These are phyloP conservation scores for Fusarium guadeloupense DNA, from an alignment of 2,329 filamentous ascomycete species.

Conservation along the genomic window DNA sequence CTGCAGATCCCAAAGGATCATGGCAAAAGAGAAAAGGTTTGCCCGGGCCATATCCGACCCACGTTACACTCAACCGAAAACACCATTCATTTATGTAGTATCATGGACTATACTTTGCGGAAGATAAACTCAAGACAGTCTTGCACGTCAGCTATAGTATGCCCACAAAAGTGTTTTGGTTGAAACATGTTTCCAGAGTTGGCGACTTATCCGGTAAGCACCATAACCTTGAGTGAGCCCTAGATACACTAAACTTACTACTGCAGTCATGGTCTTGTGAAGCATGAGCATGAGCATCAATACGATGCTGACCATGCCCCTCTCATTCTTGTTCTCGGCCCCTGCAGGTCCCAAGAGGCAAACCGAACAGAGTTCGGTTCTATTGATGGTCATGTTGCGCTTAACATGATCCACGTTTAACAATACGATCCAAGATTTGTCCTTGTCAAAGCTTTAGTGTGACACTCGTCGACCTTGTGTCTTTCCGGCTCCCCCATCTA, in stretches of 20 bases:
- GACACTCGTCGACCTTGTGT: conserved; percentile 8
- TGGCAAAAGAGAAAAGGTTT: conserved; percentile 27
- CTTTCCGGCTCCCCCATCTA: conserved; percentile 8
- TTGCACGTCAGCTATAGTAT: conserved; percentile 6
- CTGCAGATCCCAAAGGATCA: conserved; percentile 29
- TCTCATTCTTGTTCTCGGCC: background rate
- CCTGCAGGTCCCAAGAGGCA: conserved; percentile 32
- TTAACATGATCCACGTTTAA: background rate
- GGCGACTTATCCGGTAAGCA: background rate
- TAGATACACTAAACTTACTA: background rate
- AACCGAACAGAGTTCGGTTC: background rate
- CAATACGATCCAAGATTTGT: background rate
- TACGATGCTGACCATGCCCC: conserved; percentile 17
- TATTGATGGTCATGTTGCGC: background rate
- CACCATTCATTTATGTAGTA: conserved; percentile 2
- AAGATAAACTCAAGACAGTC: conserved; percentile 23
- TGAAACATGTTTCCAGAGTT: background rate
- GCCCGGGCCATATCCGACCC: conserved; percentile 6
- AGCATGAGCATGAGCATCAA: conserved; percentile 4
- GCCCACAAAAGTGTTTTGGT: conserved; percentile 16
- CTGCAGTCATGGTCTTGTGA: conserved; percentile 4
- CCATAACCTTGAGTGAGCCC: background rate
- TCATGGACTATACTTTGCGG: background rate
- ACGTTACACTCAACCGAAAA: conserved; percentile 18
- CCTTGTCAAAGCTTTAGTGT: conserved; percentile 18